Evolutionary conservation across 2,329 filamentous ascomycete genomes (phyloP), one percentile per base, ranked within the genome.

Genomic region (Xylariales sp.): DNA sequence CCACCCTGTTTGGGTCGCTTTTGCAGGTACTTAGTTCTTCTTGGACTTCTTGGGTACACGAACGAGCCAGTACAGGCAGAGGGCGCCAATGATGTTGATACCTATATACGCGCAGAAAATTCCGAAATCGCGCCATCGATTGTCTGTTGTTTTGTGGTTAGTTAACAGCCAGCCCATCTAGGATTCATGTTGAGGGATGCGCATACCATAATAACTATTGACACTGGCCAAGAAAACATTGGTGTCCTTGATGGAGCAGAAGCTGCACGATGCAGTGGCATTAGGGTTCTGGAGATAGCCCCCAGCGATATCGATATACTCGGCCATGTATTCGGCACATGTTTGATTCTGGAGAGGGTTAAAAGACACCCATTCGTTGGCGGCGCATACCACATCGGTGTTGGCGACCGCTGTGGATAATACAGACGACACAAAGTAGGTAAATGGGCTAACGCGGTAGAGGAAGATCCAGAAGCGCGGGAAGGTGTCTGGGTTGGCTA

Each of bases 381-480:
- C 25, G 1, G 81, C 74, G 56, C 87, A 91, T 2, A 54, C 49
- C 16, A 87, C 76, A 0, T 52, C 29, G 0, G 74, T 74, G 46
- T 81, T 76, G 8, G 81, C 81, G 18, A 91, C 62, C 1, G 74
- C 79, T 2, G 75, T 74, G 0, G 77, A 71, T 5, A 88, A 58
- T 54, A 91, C 72, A 1, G 78, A 81, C 29, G 74, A 71, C 23
- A 88, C 74, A 2, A 88, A 65, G 55, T 91, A 91, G 0, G 83
- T 86, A 55, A 90, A 81, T 0, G 86, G 85, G 1, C 78, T 85
- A 35, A 85, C 63, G 25, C 82, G 74, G 56, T 88, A 87, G 76
- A 87, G 81, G 67, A 85, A 86, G 13, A 69, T 65, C 82, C 83
- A 86, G 56, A 86, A 86, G 2, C 64, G 56, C 0, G 78, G 76